Evolutionary conservation across 805 yeast species (phyloP).

Genomic region (Candida awuae): DNA sequence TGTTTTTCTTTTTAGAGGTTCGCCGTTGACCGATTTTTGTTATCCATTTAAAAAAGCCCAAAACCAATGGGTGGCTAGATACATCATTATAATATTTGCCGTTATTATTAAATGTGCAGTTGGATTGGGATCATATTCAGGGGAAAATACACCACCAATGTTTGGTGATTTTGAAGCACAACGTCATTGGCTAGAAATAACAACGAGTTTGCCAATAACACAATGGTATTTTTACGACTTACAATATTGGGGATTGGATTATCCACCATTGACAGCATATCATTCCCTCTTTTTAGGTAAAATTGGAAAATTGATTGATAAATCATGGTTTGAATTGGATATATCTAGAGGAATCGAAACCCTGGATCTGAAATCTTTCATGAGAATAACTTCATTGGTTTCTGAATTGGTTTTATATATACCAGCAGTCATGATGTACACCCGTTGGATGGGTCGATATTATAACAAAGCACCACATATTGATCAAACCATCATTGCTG

Average conservation of each 20-base stretch:
- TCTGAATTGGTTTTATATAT: constrained; percentile 70
- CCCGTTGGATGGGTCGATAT: constrained; percentile 61
- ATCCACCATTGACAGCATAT: constrained; percentile 94
- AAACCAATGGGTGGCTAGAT: constrained; percentile 86
- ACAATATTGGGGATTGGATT: constrained; percentile 93
- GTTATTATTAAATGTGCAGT: constrained; percentile 74
- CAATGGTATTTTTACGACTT: constrained; percentile 88
- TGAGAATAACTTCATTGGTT: constrained; percentile 72
- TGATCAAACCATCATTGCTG: constrained; percentile 68
- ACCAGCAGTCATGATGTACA: constrained; percentile 70
- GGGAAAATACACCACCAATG: constrained; percentile 63
- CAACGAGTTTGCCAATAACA: constrained; percentile 60
- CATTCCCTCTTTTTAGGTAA: constrained; percentile 79
- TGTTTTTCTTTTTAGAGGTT: constrained; percentile 30
- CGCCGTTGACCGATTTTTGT: constrained; percentile 75
- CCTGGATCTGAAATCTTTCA: constrained; percentile 61
- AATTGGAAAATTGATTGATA: constrained; percentile 56
- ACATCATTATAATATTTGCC: constrained; percentile 64
- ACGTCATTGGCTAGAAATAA: constrained; percentile 95
- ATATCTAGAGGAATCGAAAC: constrained; percentile 70
- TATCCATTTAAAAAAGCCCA: constrained; percentile 72
- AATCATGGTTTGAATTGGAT: constrained; percentile 69
- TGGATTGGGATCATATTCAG: constrained; percentile 85
- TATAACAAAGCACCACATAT: constrained; percentile 45
- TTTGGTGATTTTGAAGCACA: constrained; percentile 97